phyloP scores from a whole-genome alignment of 2,329 filamentous ascomycete genomes.

The Pseudopyricularia javanii region DNA sequence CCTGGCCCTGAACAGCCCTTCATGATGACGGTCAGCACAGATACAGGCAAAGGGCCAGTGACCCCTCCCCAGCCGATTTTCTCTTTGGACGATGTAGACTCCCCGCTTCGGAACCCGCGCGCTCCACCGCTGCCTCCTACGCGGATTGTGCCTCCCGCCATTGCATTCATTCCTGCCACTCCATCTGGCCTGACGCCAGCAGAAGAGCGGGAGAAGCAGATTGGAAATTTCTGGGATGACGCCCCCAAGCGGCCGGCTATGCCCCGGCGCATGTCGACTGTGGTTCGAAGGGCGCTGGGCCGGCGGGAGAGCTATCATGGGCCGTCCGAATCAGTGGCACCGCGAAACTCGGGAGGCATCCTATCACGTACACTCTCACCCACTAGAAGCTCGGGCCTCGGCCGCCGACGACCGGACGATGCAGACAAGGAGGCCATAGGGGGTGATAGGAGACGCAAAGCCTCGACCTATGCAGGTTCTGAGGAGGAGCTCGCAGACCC shows the following conservation, averaged over 20 bases:
- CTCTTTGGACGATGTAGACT: conserved; percentile 43
- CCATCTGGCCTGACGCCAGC: conserved; percentile 46
- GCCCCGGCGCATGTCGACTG: conserved; percentile 32
- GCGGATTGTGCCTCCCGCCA: conserved; percentile 17
- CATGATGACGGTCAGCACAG: conserved; percentile 24
- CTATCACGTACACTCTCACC: conserved; percentile 41
- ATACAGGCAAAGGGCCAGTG: conserved; percentile 23
- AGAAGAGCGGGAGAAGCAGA: conserved; percentile 34
- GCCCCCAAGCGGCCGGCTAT: conserved; percentile 22
- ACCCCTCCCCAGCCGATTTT: conserved; percentile 40
- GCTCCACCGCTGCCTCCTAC: conserved; percentile 41
- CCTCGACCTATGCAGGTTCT: conserved; percentile 18
- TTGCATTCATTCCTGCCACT: conserved; percentile 52
- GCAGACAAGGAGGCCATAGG: conserved; percentile 10
- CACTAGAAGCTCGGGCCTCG: conserved; percentile 14
- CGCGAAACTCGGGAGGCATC: conserved; percentile 20
- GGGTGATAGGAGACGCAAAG: conserved; percentile 6
- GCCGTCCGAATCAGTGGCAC: not conserved
- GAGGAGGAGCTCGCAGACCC: conserved; percentile 37
- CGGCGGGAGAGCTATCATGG: conserved; percentile 9
- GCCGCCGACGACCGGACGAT: conserved; percentile 10
- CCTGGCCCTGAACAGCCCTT: not conserved
- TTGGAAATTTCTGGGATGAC: conserved; percentile 42
- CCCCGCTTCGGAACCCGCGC: conserved; percentile 49
- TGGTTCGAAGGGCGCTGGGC: conserved; percentile 41